phyloP scores from a whole-genome alignment of 2,329 filamentous ascomycete genomes.

The Penicillium psychrosexuale region DNA sequence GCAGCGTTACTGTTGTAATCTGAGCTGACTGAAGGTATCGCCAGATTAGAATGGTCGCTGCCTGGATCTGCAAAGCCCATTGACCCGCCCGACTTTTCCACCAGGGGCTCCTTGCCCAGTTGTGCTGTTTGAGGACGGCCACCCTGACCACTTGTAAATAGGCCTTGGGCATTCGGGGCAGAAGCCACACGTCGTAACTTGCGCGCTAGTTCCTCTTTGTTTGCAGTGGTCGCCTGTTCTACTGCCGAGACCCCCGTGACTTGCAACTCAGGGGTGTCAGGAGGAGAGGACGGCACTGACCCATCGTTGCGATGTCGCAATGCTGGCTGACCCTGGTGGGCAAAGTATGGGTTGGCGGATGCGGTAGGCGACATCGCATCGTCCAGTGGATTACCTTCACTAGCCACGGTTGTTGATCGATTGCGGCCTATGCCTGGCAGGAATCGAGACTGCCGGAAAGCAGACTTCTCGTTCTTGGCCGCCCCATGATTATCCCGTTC shows the following conservation, averaged over 20 bases:
- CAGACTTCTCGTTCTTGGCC: constrained; percentile 62
- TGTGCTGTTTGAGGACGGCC: constrained; percentile 81
- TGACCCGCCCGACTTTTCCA: constrained; percentile 53
- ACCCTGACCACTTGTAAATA: constrained; percentile 66
- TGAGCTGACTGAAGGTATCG: constrained; percentile 42
- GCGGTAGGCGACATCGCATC: constrained; percentile 88
- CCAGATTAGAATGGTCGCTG: constrained; percentile 28
- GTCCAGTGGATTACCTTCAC: constrained; percentile 86
- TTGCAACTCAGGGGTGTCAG: constrained; percentile 80
- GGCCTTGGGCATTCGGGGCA: constrained; percentile 91
- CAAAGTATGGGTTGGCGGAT: constrained; percentile 95
- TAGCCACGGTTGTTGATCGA: constrained; percentile 84
- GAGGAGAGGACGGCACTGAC: constrained; percentile 87
- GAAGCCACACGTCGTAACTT: constrained; percentile 93
- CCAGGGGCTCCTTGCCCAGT: constrained; percentile 75
- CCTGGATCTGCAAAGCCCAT: constrained; percentile 54
- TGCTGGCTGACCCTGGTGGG: constrained; percentile 89
- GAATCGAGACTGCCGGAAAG: constrained; percentile 81
- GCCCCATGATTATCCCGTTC: constrained; percentile 45
- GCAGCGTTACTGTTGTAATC: constrained; percentile 64
- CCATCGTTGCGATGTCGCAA: constrained; percentile 92
- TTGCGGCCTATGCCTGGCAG: constrained; percentile 83
- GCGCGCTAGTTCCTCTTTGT: constrained; percentile 89
- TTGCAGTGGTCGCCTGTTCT: constrained; percentile 68
- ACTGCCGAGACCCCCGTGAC: constrained; percentile 64